A percentile compares a stretch with the other conserved stretches of the same genome.
phyloP scores from a whole-genome alignment of 139 green algal species.

The Picochlorum sp. region DNA sequence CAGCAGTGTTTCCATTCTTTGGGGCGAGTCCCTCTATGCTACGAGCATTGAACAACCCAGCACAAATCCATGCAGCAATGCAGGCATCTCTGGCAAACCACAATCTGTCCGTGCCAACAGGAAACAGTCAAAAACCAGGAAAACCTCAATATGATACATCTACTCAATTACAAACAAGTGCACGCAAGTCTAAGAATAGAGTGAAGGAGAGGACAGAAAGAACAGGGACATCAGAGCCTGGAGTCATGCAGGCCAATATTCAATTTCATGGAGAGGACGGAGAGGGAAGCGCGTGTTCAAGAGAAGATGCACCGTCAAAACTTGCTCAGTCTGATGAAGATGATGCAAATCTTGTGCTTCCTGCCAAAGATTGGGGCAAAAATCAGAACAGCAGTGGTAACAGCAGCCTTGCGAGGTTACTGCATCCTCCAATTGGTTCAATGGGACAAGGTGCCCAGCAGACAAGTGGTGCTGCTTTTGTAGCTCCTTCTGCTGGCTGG shows the following conservation, averaged over 20 bases:
- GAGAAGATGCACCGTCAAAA: slow-evolving; percentile 16
- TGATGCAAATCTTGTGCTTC: background rate
- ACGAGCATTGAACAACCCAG: slow-evolving; percentile 30
- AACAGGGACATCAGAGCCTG: slow-evolving; percentile 34
- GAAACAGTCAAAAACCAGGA: background rate
- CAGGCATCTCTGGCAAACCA: slow-evolving; percentile 6
- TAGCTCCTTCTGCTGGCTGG: too few relatives aligned
- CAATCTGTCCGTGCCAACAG: slow-evolving; percentile 3
- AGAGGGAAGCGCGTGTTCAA: slow-evolving; percentile 32
- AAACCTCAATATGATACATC: background rate
- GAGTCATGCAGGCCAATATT: background rate
- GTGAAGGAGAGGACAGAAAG: slow-evolving; percentile 16
- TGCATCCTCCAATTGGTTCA: background rate
- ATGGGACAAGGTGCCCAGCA: too few relatives aligned
- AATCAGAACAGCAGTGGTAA: slow-evolving; percentile 4
- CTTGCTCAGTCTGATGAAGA: slow-evolving; percentile 10
- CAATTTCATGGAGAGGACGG: slow-evolving; percentile 30
- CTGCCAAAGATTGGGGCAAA: background rate
- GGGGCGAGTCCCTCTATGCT: slow-evolving; percentile 53
- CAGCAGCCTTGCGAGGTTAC: background rate
- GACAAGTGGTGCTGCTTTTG: too few relatives aligned
- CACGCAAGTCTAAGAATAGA: background rate
- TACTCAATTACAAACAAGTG: background rate
- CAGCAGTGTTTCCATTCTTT: slow-evolving; percentile 67
- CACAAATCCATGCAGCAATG: slow-evolving; percentile 28